Evolutionary conservation across 768 basidiomycete species (phyloP), one percentile per base, ranked within the genome.

Genomic region (Hydnomerulius pinastri): DNA sequence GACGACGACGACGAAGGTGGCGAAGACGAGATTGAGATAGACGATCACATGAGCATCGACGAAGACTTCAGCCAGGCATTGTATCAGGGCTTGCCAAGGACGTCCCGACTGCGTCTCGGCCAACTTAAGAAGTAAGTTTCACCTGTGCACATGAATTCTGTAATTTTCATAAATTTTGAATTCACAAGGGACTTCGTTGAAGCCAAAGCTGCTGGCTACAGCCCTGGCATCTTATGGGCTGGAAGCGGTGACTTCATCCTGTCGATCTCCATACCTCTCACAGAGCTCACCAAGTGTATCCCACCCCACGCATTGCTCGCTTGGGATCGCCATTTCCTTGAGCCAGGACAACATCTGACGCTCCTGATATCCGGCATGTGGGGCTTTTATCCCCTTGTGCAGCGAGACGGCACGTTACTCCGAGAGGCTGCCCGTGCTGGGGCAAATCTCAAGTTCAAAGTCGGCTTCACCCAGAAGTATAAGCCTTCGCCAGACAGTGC

Each of bases 241-340:
- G 74, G 73, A 13, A 71, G 70, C 28, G 73, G 79, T 54, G 80
- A 80, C 53, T 78, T 82, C 52, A 73, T 74, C 12, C 62, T 86
- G 11, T 79, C 81, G 2, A 70, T 85, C 6, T 83, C 83, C 2
- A 50, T 82, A n/a, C 80, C 83, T 10, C 74, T 80, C 33, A 69
- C 83, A 50, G 68, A 57, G 9, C 73, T 86, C 10, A 73, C 81
- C 12, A 57, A 74, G 11, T 73, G 71, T 43, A 80, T 87, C 20
- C 77, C 85, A 10, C 76, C 84, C 3, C 81, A 81, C 30, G 86
- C 85, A 9, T 70, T 90, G 27, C 79, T 86, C 66, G 86, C 86
- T 20, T 90, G 87, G 87, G 87, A 90, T 58, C 73, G 79, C 12
- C 77, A 77, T 8, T 75, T 89, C 5, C 73, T 88, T 18, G 73